Evolutionary conservation across 2,329 filamentous ascomycete genomes (phyloP).

Genomic region (Pseudogymnoascus sp.): DNA sequence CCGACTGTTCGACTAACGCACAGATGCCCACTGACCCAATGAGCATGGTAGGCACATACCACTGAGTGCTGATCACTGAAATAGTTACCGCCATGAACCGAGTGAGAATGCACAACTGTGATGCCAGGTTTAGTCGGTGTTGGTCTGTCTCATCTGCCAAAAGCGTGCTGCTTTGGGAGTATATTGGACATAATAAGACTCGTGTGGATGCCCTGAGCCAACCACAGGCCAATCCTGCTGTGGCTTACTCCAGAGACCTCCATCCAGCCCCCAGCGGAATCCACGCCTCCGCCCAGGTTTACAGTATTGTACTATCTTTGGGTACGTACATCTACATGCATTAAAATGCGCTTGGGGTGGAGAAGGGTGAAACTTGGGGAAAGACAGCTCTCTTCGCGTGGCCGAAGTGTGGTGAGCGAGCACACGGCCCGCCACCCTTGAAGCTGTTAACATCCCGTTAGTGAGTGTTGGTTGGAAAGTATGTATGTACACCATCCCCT

Average conservation of each 20-base stretch:
- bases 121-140: neutral
- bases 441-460: neutral
- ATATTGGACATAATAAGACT: constrained; percentile 1
- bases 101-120: neutral
- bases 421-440: constrained; percentile 2
- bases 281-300: neutral
- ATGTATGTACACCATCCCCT: constrained; percentile 4
- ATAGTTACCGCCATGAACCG: neutral
- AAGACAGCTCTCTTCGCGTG: neutral
- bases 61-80: neutral
- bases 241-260: neutral
- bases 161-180: neutral
- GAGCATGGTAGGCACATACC: neutral
- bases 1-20: neutral
- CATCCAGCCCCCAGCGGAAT: neutral
- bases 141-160: neutral
- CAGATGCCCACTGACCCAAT: neutral
- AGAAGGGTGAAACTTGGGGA: neutral
- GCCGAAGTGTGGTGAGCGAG: constrained; percentile 1
- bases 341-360: neutral
- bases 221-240: neutral
- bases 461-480: neutral
- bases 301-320: neutral
- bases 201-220: neutral
- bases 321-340: constrained; percentile 6